Base-by-base conservation (phyloP, 2,329 filamentous ascomycete species). In the Phaeosphaeriaceae sp. region DNA sequence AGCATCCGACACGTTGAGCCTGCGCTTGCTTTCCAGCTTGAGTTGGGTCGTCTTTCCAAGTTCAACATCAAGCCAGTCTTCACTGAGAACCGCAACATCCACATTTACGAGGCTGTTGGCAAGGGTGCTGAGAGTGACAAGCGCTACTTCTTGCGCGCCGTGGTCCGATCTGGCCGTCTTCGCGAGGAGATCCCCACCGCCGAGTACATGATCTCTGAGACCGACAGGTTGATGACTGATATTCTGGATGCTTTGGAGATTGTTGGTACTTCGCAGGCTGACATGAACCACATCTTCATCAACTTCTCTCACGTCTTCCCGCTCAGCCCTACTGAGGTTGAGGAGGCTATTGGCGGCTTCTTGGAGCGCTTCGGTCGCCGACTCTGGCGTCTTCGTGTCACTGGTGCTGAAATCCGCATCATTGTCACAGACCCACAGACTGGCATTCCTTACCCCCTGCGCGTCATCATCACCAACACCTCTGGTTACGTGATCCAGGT, bases 221-320 rank as follows among this genome's bases (percentile, higher is more conserved):
- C 94, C 41, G 94, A 99, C 75, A 90, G 95, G 63, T 85, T 98
- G 70, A 93, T 99, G 86, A 98, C 92, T 77, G 95, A 99, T 76
- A 98, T 99, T 73, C 88, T 98, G 52, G 95, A 99, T 76, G 95
- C 95, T 46, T 85, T 99, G 57, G 95, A 99, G 85, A 97, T 99
- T 71, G 96, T 97, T 75, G 95, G 95, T 75, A 97, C 97, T 85
- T 98, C 97, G 84, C 96, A 96, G 83, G 97, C 95, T 51, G 95
- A 99, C 84, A 86, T 99, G 76, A 99, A 99, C 85, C 95, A 99
- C 83, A 95, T 99, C 85, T 99, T 99, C 84, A 95, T 99, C 85
- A 98, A 99, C 86, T 99, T 99, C 83, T 95, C 92, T 0, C 92
- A 93, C 10, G 91, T 97, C 58, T 98, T 99, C 88, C 92, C 93